Base-by-base conservation (phyloP, 495 filamentous ascomycete genomes). In the Penicillium flavigenum region DNA sequence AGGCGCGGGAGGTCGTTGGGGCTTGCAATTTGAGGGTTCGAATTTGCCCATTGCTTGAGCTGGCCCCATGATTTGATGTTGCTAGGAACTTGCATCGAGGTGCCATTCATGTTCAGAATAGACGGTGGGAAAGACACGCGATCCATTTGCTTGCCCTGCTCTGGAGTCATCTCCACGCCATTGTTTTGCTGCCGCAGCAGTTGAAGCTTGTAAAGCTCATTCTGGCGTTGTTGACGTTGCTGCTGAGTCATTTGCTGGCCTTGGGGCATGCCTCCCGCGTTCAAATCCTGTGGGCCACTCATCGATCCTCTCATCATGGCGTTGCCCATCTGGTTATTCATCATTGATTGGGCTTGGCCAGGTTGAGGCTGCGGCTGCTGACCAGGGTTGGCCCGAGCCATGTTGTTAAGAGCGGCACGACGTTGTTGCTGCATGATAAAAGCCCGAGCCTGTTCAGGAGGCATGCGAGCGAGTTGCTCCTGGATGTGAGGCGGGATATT, bases 11-110 rank as follows among this genome's bases (percentile, higher is more conserved):
- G 46, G 27, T 79, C 75, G 1, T 76, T 65, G 2, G 72, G 70
- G 19, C 66, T 74, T 17, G 72, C 56, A 19, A 67, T 54, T 41
- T 77, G 75, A n/a, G 74, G 74, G 61, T 85, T 86, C 45, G 76
- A 64, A 1, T 58, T 48, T 2, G 83, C 72, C 77, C 81, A 88
- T 41, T 82, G 71, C 67, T 90, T 92, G 0, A 95, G 72, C 48
- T 88, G 83, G 27, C 78, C 80, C 90, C 90, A 95, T 54, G 84
- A 86, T 65, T 83, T 87, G 17, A 88, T 70, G 3, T 86, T 70
- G 16, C 79, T 79, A 3, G 88, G 86, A 0, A 86, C 68, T 11
- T 75, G 73, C 45, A 73, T 73, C 9, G 60, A 61, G 17, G 65
- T 69, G 29, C 53, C 54, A 43, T 59, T 54, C 49, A 60, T 72